These are phyloP conservation scores for Phyllosticta capitalensis DNA, from an alignment of 2,329 filamentous ascomycete species.

Conservation along the genomic window DNA sequence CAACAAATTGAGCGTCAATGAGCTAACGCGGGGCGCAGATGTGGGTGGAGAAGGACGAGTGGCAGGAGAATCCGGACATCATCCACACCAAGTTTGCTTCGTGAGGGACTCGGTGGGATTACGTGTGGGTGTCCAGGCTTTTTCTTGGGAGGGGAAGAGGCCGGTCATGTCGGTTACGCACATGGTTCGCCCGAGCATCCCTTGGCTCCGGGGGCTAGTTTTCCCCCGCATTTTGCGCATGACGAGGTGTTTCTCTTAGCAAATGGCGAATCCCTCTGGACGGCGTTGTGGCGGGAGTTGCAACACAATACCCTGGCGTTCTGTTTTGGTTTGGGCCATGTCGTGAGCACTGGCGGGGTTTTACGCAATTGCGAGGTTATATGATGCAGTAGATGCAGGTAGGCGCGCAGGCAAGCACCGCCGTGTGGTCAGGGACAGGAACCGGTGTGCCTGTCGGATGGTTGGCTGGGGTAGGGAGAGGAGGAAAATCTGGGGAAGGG, in stretches of 20 bases:
- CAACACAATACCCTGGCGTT: constrained; percentile 12
- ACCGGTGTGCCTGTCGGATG: not conserved
- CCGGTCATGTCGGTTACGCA: constrained; percentile 8
- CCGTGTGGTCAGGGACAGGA: not conserved
- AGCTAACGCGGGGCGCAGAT: constrained; percentile 50
- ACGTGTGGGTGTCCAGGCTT: not conserved
- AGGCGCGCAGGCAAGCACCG: not conserved
- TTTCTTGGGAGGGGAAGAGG: constrained; percentile 4
- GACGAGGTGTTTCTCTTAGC: constrained; percentile 11
- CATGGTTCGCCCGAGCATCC: constrained; percentile 6
- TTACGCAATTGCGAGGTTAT: not conserved
- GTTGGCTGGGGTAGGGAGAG: not conserved
- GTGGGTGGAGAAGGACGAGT: constrained; percentile 99
- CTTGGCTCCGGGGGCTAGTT: constrained; percentile 1
- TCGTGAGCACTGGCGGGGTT: not conserved
- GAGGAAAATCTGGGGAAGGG: not conserved
- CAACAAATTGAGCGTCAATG: not conserved
- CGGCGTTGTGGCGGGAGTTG: constrained; percentile 9
- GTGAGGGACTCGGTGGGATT: not conserved
- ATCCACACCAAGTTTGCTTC: constrained; percentile 91
- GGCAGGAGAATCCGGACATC: constrained; percentile 98
- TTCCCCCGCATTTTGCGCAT: constrained; percentile 12
- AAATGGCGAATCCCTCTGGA: constrained; percentile 9
- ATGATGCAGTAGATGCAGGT: not conserved
- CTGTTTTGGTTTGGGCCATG: not conserved